phyloP scores from a whole-genome alignment of 2,329 filamentous ascomycete species.

The Alternaria triticimaculans region DNA sequence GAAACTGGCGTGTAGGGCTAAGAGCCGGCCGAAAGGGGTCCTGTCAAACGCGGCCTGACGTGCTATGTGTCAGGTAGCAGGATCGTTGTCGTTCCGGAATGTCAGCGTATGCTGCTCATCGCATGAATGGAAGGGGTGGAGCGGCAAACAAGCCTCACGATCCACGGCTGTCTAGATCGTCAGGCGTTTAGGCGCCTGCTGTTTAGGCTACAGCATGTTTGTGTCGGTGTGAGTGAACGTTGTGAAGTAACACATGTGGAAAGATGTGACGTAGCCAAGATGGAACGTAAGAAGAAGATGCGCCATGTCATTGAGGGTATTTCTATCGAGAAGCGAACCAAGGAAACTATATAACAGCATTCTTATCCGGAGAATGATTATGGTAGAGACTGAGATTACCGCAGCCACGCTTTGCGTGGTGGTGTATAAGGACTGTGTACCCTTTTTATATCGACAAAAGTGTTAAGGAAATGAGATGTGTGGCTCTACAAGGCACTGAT shows the following conservation, averaged over 20 bases:
- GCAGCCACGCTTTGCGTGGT: not conserved
- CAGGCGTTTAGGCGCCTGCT: not conserved
- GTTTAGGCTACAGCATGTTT: not conserved
- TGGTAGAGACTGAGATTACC: not conserved
- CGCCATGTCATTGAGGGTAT: constrained; percentile 7
- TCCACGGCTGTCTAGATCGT: not conserved
- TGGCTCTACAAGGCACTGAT: not conserved
- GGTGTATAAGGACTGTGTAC: not conserved
- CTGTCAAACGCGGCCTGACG: not conserved
- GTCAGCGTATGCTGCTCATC: not conserved
- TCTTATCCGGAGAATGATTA: not conserved
- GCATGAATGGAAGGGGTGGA: not conserved
- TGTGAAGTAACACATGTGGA: not conserved
- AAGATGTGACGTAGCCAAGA: not conserved
- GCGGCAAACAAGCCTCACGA: not conserved
- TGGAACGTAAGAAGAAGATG: not conserved
- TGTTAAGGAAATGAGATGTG: not conserved
- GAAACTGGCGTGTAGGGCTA: not conserved
- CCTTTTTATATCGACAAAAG: not conserved
- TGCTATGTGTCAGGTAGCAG: not conserved
- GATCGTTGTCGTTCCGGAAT: not conserved
- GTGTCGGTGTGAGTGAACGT: not conserved
- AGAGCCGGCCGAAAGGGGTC: not conserved
- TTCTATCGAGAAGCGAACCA: constrained; percentile 2
- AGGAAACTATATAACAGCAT: not conserved